Evolutionary conservation across 345 rosid genomes (phyloP), one percentile per base, ranked within the genome.

Genomic region (Angophora floribunda): DNA sequence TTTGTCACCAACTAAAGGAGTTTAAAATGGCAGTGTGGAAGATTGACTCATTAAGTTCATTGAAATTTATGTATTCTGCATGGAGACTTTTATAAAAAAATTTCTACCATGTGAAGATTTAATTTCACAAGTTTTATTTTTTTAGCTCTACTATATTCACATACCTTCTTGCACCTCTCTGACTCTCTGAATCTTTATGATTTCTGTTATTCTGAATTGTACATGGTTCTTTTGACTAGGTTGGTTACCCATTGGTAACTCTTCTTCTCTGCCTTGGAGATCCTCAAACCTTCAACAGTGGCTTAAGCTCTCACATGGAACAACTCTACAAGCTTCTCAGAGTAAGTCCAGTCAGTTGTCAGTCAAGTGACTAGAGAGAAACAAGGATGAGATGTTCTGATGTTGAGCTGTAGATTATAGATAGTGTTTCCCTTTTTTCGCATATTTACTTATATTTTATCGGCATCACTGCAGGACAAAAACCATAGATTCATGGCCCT

Each of bases 201-300:
- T 51, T 51, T 79, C 59, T 47, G 26, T 41, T 17, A 51, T 75
- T 52, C 49, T 41, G 88, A 91, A 57, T 88, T 88, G 70, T 89
- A 41, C 86, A 85, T 63, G 32, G n/a, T 65, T 90, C 52, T 87
- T 32, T 88, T 85, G 90, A 50, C 88, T 92, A 98, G 99, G 99
- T 98, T 91, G 99, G 99, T 90, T 97, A 96, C 90, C 99, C 99
- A 80, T 92, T 98, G 93, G 99, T 97, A 90, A 98, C 99, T 90
- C 98, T 97, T 91, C 99, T 98, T 92, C 97, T 98, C 51, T 98
- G 99, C 89, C 98, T 98, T 32, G 99, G 99, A 86, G 99, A 98
- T 93, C 99, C 99, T 79, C 97, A 94, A 91, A 94, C 95, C 91
- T 98, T 98, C 92, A 97, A 96, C 93, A 93, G 67, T 88, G 93